Evolutionary conservation across 257 asterid species (phyloP).

Genomic region (Ilex aquifolium): DNA sequence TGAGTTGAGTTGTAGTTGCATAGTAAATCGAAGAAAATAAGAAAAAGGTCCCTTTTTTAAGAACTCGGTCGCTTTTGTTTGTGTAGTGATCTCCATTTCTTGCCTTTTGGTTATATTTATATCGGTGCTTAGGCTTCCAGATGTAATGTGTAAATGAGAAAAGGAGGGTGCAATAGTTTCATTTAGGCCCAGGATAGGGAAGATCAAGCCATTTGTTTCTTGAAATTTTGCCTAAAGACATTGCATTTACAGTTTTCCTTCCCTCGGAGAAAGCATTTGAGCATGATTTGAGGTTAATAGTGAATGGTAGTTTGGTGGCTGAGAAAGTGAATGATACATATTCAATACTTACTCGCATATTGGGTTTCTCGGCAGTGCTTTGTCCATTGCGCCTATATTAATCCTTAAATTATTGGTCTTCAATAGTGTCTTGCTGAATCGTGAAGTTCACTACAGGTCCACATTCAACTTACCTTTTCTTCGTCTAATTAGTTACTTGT

Average conservation of each 20-base stretch:
- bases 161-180: constrained; percentile 2
- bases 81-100: background rate
- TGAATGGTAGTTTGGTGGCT: no score
- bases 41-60: background rate
- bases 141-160: background rate
- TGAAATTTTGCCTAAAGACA: constrained; percentile 62
- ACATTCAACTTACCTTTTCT: no score
- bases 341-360: no score
- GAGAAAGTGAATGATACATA: no score
- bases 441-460: no score
- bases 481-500: no score
- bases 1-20: no score
- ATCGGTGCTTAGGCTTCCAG: background rate
- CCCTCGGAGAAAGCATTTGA: constrained; percentile 60
- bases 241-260: constrained; percentile 66
- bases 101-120: background rate
- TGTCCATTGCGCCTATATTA: no score
- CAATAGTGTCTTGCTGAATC: no score
- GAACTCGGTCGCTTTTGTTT: background rate
- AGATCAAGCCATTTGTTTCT: constrained; percentile 43
- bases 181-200: constrained; percentile 30
- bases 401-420: no score
- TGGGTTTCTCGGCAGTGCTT: no score
- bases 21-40: background rate
- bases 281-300: constrained; percentile 40